Conservation (phyloP, 257 asterid genomes). For the Nicotiana tomentosiformis region DNA sequence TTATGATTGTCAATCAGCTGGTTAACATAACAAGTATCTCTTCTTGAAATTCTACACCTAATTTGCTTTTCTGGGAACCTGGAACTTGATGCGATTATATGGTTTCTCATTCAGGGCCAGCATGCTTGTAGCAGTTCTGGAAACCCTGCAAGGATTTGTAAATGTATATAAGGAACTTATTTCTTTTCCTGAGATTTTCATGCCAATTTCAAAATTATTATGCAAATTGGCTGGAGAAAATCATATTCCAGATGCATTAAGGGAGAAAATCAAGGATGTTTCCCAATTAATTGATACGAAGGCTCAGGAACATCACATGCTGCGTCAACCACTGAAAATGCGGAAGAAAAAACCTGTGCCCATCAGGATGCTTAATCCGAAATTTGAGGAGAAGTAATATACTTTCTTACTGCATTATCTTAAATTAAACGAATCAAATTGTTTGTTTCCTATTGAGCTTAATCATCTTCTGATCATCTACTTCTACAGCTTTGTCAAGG, state of each 20-base stretch:
- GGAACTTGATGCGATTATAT: neutral
- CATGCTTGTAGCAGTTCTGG: conserved; percentile 49
- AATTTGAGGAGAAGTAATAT: conserved; percentile 77
- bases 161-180: conserved; percentile 40
- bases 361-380: conserved; percentile 59
- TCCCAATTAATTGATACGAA: conserved; percentile 40
- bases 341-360: conserved; percentile 59
- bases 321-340: conserved; percentile 68
- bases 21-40: neutral
- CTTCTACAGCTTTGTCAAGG: conserved; percentile 75
- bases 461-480: conserved; percentile 2
- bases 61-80: neutral
- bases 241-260: conserved; percentile 47
- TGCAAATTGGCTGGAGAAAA: conserved; percentile 44
- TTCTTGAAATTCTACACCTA: neutral
- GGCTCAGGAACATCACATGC: conserved; percentile 44
- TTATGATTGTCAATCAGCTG: neutral
- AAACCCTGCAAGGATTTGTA: conserved; percentile 64
- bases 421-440: neutral
- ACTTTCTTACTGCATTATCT: neutral
- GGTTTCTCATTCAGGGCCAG: conserved; percentile 54
- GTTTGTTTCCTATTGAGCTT: neutral
- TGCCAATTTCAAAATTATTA: conserved; percentile 52
- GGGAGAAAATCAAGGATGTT: conserved; percentile 41
- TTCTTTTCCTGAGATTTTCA: conserved; percentile 82